phyloP scores from a whole-genome alignment of 2,329 filamentous ascomycete species.

The Aspergillus pseudonomiae region DNA sequence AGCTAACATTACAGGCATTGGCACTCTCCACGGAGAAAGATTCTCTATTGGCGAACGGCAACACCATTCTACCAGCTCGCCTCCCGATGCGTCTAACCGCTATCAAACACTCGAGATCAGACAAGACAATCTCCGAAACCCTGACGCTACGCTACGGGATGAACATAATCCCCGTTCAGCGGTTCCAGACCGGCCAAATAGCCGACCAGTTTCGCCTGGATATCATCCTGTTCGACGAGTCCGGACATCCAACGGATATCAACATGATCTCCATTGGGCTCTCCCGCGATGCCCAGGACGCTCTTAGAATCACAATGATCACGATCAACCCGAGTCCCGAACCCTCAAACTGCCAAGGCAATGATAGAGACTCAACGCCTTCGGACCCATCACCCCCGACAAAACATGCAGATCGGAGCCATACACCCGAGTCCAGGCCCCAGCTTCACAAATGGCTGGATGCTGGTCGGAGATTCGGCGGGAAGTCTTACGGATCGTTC shows the following conservation, averaged over 20 bases:
- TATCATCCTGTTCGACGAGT: background rate
- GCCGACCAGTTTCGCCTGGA: background rate
- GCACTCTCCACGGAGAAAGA: background rate
- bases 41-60: background rate
- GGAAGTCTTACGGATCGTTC: background rate
- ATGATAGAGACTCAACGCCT: background rate
- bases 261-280: background rate
- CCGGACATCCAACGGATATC: background rate
- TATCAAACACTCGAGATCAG: background rate
- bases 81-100: background rate
- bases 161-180: background rate
- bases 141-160: background rate
- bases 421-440: background rate
- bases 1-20: background rate
- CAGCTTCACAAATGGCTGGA: background rate
- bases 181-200: background rate
- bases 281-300: background rate
- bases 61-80: background rate
- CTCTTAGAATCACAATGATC: background rate
- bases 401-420: background rate
- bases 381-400: background rate
- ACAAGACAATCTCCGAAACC: background rate
- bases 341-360: background rate
- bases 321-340: background rate
- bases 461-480: background rate